Evolutionary conservation across 208 protist species (phyloP).

Genomic region (Trypanosomatidae sp.): DNA sequence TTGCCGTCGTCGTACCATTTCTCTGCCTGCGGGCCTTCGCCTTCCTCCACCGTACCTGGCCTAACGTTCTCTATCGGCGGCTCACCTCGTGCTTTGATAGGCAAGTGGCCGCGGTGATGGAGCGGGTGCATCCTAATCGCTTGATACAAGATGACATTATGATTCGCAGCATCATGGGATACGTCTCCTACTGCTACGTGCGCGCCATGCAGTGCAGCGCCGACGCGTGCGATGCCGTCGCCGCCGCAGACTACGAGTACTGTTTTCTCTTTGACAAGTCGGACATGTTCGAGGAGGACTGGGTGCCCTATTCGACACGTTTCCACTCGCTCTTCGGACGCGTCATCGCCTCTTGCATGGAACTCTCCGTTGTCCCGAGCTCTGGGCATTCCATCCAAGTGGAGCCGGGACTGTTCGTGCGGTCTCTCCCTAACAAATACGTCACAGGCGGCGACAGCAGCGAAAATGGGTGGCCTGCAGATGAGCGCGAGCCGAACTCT

Average conservation of each 20-base stretch:
- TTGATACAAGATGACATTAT: constrained; percentile 24
- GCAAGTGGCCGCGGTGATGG: constrained; percentile 29
- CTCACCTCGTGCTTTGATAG: constrained; percentile 23
- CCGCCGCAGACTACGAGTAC: constrained; percentile 28
- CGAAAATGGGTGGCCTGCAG: background rate
- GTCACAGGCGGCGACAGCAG: background rate
- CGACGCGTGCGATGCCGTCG: constrained; percentile 23
- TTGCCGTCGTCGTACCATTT: constrained; percentile 41
- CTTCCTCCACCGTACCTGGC: constrained; percentile 58
- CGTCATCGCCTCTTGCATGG: constrained; percentile 29
- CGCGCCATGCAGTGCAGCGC: constrained; percentile 6
- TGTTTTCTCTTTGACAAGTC: constrained; percentile 17
- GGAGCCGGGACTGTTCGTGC: constrained; percentile 74
- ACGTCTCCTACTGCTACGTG: constrained; percentile 31
- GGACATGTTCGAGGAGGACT: constrained; percentile 22
- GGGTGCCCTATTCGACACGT: constrained; percentile 24
- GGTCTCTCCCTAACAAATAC: constrained; percentile 1
- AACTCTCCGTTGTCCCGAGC: constrained; percentile 39
- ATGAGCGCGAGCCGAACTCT: background rate
- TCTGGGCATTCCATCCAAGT: constrained; percentile 60
- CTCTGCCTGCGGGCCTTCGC: constrained; percentile 24
- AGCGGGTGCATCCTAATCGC: constrained; percentile 22
- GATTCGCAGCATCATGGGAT: constrained; percentile 24
- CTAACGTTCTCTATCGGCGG: constrained; percentile 30
- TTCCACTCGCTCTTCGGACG: constrained; percentile 30